Conservation (phyloP, 371 early-diverging fungal genomes). For the Mucor racemosus region DNA sequence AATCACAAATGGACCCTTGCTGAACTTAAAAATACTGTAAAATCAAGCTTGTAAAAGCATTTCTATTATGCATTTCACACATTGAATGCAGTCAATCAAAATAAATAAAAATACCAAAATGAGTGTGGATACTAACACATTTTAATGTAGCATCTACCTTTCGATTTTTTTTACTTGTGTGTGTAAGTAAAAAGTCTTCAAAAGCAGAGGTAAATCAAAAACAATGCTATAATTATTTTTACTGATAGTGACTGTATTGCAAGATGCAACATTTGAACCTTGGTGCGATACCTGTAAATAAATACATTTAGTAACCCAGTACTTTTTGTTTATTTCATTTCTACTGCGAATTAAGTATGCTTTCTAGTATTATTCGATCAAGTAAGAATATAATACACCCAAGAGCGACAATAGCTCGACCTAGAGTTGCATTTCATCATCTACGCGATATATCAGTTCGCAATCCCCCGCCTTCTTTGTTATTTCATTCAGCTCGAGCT, state of each 20-base stretch:
- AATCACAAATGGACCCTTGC: no score
- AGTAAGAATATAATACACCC: slow-evolving; percentile 1
- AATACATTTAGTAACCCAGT: neutral
- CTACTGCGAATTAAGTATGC: slow-evolving; percentile 2
- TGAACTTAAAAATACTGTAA: no score
- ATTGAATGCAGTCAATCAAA: no score
- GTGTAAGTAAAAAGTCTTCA: no score
- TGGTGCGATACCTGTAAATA: neutral
- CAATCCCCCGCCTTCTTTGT: slow-evolving; percentile 22
- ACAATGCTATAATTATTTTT: no score
- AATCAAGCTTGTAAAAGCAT: no score
- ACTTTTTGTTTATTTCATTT: neutral
- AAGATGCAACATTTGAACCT: neutral
- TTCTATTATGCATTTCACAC: no score
- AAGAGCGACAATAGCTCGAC: neutral
- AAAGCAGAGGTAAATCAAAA: no score
- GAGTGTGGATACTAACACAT: no score
- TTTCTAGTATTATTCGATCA: slow-evolving; percentile 5
- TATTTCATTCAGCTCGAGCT: slow-evolving; percentile 33
- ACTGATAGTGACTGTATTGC: neutral
- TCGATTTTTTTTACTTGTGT: no score
- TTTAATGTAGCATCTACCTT: no score
- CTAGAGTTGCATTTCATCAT: slow-evolving; percentile 4
- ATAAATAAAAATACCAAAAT: no score
- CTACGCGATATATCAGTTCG: neutral